phyloP scores from a whole-genome alignment of 176 grass and related monocot genomes.

The Stipa capillata region DNA sequence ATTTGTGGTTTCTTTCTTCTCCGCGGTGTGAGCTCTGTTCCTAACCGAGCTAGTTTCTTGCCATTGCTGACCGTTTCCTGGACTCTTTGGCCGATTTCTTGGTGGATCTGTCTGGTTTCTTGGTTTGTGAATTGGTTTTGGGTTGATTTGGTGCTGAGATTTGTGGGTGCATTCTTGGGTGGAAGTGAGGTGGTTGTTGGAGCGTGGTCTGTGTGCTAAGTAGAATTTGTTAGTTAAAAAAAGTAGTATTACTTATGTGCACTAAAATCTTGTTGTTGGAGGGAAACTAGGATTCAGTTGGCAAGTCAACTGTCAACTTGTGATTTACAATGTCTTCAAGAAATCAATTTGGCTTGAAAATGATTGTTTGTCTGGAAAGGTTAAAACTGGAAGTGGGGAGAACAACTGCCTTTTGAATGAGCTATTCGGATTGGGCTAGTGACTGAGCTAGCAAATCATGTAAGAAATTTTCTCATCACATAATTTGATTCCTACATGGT shows the following conservation, averaged over 20 bases:
- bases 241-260: background rate
- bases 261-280: background rate
- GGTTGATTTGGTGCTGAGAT: conserved; percentile 3
- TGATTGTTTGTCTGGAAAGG: background rate
- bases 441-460: background rate
- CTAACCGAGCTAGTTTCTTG: background rate
- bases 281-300: background rate
- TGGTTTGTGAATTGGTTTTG: background rate
- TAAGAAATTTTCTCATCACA: background rate
- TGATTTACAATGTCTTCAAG: background rate
- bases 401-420: background rate
- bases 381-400: background rate
- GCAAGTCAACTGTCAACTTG: background rate
- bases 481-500: background rate
- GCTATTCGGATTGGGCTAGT: background rate
- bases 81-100: background rate
- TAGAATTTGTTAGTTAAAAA: background rate
- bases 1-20: background rate
- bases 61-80: conserved; percentile 1
- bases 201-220: background rate
- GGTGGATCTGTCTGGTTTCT: conserved; percentile 20
- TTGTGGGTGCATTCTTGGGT: conserved; percentile 31
- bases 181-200: background rate
- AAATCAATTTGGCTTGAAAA: background rate
- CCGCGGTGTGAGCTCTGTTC: background rate